Base-by-base conservation (phyloP, 495 filamentous ascomycete genomes). In the Pseudevernia furfuracea region DNA sequence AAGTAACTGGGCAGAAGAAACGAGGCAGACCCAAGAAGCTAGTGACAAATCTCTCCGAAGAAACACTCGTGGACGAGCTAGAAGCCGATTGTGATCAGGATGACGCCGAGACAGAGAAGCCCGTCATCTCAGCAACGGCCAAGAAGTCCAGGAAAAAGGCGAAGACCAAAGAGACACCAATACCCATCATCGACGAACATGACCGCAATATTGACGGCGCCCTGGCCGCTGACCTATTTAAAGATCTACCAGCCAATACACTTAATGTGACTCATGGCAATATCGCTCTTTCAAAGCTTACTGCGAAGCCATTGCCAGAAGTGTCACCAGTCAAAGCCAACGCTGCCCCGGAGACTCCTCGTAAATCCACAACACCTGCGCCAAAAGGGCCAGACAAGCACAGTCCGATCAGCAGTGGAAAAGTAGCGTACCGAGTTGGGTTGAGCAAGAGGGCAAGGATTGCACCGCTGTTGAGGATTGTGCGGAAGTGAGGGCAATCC, bases 371-470 rank as follows among this genome's bases (percentile, higher is more conserved):
- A 17, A 34, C 60, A 5, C 11, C 30, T 39, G 30, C 58, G 36
- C 48, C 63, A 63, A 61, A 59, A 57, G 74, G 74, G 14, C 74
- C 75, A 25, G 60, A 66, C 4, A 77, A 77, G 62, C 79, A 81
- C 56, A 82, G 77, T 56, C 82, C 85, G 1, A 76, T 86, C 32
- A 79, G 74, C 39, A 82, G 79, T 34, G 75, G 78, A 52, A 86
- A 83, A 61, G 82, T 85, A 9, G 75, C 81, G 1, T 86, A 84
- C 57, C 77, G 87, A 6, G 87, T 91, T 39, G 88, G 88, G 6
- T 71, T 91, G 46, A 89, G 86, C 73, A 85, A 82, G 61, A 72
- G 81, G 66, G 82, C 82, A 34, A 75, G 84, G 59, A 89, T 91
- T 67, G 80, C 84, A 34, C 84, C 88, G 25, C 73, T 91, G 65